These are phyloP conservation scores for Cryphonectria radicalis DNA, from an alignment of 2,329 filamentous ascomycete species.

Conservation along the genomic window DNA sequence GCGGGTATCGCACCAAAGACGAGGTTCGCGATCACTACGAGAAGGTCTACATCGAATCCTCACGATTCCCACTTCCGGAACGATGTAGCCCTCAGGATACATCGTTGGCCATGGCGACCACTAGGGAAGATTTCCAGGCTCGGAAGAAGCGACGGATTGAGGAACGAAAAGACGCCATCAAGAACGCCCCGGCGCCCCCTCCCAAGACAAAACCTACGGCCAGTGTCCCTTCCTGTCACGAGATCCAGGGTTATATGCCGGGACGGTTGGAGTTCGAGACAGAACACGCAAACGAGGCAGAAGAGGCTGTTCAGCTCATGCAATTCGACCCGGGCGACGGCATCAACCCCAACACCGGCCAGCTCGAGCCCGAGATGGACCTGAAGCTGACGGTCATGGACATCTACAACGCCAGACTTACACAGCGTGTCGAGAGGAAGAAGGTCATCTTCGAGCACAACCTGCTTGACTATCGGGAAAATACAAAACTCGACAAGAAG, in stretches of 20 bases:
- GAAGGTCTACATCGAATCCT: slow-evolving; percentile 81
- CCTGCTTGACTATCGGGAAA: slow-evolving; percentile 90
- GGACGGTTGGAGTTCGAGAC: slow-evolving; percentile 97
- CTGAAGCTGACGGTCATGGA: slow-evolving; percentile 98
- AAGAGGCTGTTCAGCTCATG: slow-evolving; percentile 98
- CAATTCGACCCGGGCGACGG: slow-evolving; percentile 97
- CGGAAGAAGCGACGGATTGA: slow-evolving; percentile 94
- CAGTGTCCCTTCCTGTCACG: slow-evolving; percentile 93
- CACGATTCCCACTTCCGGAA: slow-evolving; percentile 83
- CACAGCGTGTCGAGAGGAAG: slow-evolving; percentile 89
- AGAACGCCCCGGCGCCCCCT: slow-evolving; percentile 79
- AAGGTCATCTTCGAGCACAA: slow-evolving; percentile 97
- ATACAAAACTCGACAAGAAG: slow-evolving; percentile 88
- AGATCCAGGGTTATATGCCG: slow-evolving; percentile 98
- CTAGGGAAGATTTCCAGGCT: slow-evolving; percentile 89
- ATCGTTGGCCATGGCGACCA: slow-evolving; percentile 76
- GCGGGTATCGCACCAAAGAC: slow-evolving; percentile 90
- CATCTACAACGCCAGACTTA: slow-evolving; percentile 92
- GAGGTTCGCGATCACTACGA: slow-evolving; percentile 96
- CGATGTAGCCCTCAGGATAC: slow-evolving; percentile 83
- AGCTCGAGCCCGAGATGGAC: slow-evolving; percentile 94
- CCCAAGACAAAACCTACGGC: slow-evolving; percentile 96
- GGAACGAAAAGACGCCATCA: slow-evolving; percentile 83
- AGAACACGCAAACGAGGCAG: slow-evolving; percentile 95
- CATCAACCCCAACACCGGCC: slow-evolving; percentile 79